These are phyloP conservation scores for Eutrema japonicum DNA, from an alignment of 345 rosid species.

Conservation along the genomic window DNA sequence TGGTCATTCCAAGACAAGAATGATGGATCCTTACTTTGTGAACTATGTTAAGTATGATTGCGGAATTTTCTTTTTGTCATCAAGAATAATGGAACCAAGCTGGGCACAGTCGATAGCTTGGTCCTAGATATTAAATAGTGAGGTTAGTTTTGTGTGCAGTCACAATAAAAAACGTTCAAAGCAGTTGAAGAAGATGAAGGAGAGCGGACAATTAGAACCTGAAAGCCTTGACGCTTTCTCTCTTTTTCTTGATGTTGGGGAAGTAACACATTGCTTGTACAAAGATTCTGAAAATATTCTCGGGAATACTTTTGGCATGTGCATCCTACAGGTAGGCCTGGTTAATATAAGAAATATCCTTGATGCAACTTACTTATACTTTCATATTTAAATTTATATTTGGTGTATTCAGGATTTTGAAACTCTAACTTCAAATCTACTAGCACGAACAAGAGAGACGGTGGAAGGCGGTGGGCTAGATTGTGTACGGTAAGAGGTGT, in stretches of 20 bases:
- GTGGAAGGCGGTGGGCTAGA: slow-evolving; percentile 93
- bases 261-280: slow-evolving; percentile 81
- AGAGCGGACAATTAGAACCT: slow-evolving; percentile 89
- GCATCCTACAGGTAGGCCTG: slow-evolving; percentile 75
- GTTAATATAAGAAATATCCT: not conserved
- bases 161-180: slow-evolving; percentile 85
- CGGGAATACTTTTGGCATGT: slow-evolving; percentile 97
- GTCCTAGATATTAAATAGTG: slow-evolving; percentile 12
- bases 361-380: not conserved
- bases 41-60: not conserved
- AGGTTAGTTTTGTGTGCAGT: slow-evolving; percentile 54
- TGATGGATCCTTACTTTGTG: slow-evolving; percentile 5
- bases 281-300: slow-evolving; percentile 88
- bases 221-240: slow-evolving; percentile 91
- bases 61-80: not conserved
- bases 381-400: slow-evolving; percentile 9
- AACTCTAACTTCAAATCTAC: slow-evolving; percentile 93
- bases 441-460: slow-evolving; percentile 94
- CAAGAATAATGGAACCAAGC: not conserved
- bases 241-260: slow-evolving; percentile 84
- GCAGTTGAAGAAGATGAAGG: slow-evolving; percentile 85
- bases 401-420: slow-evolving; percentile 76
- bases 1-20: slow-evolving; percentile 2
- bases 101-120: not conserved
- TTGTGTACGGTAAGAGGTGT: slow-evolving; percentile 52